These are phyloP conservation scores for Plasmodium billcollinsi DNA, from an alignment of 169 alveolate species.

Conservation along the genomic window DNA sequence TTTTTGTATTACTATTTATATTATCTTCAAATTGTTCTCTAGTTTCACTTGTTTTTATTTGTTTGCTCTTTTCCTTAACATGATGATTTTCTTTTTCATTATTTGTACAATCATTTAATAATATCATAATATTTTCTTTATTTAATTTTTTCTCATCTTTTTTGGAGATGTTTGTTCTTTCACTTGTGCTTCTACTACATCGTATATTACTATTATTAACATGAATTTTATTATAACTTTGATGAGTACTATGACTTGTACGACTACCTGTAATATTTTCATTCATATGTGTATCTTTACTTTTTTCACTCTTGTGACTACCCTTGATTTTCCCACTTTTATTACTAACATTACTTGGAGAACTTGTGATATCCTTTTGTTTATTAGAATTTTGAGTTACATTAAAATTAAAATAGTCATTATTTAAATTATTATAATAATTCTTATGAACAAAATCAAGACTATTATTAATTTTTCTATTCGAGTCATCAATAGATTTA, in stretches of 20 bases:
- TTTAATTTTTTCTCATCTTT: too few relatives aligned
- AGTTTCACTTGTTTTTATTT: too few relatives aligned
- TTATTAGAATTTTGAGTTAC: not conserved
- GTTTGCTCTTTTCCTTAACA: too few relatives aligned
- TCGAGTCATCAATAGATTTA: not conserved
- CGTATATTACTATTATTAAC: too few relatives aligned
- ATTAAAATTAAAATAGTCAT: constrained; percentile 36
- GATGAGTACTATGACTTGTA: not conserved
- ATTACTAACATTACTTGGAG: not conserved
- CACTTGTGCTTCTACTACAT: too few relatives aligned
- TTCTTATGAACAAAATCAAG: constrained; percentile 23
- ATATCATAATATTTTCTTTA: too few relatives aligned
- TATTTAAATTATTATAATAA: constrained; percentile 32
- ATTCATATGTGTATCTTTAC: not conserved
- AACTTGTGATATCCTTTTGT: not conserved
- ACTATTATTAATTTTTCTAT: constrained; percentile 7
- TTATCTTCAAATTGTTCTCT: too few relatives aligned
- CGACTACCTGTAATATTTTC: not conserved
- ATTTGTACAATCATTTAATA: too few relatives aligned
- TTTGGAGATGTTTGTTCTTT: too few relatives aligned
- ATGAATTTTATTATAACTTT: too few relatives aligned
- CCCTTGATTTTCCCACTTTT: not conserved
- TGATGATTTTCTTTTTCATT: too few relatives aligned
- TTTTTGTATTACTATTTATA: not conserved
- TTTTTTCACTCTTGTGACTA: not conserved